Percentiles rank a stretch among this genome's conserved stretches.
Conservation (phyloP, 345 rosid species). For the Eucalyptus sp. region DNA sequence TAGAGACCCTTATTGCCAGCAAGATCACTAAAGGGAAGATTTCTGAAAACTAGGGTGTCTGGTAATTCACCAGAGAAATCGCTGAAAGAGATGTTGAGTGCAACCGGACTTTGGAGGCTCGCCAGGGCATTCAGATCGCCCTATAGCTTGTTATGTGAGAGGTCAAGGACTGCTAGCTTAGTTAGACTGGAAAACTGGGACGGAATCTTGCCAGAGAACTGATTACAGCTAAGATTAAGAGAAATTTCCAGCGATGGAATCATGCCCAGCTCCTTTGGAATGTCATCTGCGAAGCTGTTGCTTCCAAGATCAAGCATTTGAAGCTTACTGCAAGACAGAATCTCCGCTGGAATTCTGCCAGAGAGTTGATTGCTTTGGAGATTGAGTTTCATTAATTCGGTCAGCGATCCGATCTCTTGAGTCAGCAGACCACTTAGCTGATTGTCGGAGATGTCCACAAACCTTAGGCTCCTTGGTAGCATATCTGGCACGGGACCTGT, state of each 20-base stretch:
- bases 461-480: slow-evolving; percentile 59
- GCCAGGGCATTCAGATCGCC: slow-evolving; percentile 57
- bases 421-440: slow-evolving; percentile 47
- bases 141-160: slow-evolving; percentile 70
- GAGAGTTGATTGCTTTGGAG: slow-evolving; percentile 57
- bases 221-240: slow-evolving; percentile 80
- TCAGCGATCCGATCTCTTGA: slow-evolving; percentile 42
- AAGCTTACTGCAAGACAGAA: slow-evolving; percentile 56
- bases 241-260: slow-evolving; percentile 74
- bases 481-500: slow-evolving; percentile 57
- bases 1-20: slow-evolving; percentile 57
- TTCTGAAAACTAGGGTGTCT: slow-evolving; percentile 58
- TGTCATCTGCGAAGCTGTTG: slow-evolving; percentile 55
- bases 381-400: slow-evolving; percentile 65
- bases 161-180: slow-evolving; percentile 65
- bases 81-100: slow-evolving; percentile 84
- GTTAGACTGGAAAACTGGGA: slow-evolving; percentile 54
- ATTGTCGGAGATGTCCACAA: slow-evolving; percentile 63
- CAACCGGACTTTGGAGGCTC: slow-evolving; percentile 63
- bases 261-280: slow-evolving; percentile 67
- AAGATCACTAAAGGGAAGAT: slow-evolving; percentile 67
- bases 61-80: slow-evolving; percentile 83
- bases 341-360: slow-evolving; percentile 62
- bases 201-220: slow-evolving; percentile 62
- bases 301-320: slow-evolving; percentile 70